phyloP scores from a whole-genome alignment of 73 alveolate species.

The Durusdinium trenchii region DNA sequence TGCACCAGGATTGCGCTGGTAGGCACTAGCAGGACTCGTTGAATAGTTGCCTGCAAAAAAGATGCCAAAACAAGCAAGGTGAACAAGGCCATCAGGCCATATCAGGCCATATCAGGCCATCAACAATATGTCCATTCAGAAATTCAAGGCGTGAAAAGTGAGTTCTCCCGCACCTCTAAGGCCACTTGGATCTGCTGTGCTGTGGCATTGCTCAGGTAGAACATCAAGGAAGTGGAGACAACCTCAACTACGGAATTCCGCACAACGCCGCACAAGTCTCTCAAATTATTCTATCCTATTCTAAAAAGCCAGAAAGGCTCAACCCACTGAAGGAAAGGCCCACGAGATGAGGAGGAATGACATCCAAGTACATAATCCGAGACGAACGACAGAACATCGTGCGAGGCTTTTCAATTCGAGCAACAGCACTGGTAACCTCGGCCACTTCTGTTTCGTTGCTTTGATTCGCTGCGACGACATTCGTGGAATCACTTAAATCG shows the following conservation, averaged over 20 bases:
- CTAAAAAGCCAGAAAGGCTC: too few species aligned
- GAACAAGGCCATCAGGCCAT: background rate
- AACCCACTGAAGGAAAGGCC: background rate
- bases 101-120: background rate
- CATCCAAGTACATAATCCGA: background rate
- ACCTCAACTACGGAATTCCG: constrained; percentile 40
- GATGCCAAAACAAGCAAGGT: background rate
- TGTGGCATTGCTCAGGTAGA: constrained; percentile 38
- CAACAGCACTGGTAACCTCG: too few species aligned
- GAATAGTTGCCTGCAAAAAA: constrained; percentile 41
- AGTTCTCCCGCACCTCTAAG: constrained; percentile 5
- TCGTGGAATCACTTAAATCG: too few species aligned
- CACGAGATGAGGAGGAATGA: background rate
- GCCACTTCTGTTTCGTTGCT: too few species aligned
- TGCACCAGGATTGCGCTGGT: constrained; percentile 64
- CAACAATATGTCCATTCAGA: too few species aligned
- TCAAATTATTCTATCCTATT: too few species aligned
- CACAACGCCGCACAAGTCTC: too few species aligned
- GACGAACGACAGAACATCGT: background rate
- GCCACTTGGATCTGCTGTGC: constrained; percentile 33
- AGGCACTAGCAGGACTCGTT: constrained; percentile 22
- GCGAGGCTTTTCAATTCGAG: too few species aligned
- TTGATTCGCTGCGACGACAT: too few species aligned
- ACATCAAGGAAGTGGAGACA: constrained; percentile 59
- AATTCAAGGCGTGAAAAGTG: too few species aligned